A percentile compares a stretch with the other conserved stretches of the same genome.
Evolutionary conservation across 1,284 basidiomycete species (phyloP).

Genomic region (Cryptococcus sp.): DNA sequence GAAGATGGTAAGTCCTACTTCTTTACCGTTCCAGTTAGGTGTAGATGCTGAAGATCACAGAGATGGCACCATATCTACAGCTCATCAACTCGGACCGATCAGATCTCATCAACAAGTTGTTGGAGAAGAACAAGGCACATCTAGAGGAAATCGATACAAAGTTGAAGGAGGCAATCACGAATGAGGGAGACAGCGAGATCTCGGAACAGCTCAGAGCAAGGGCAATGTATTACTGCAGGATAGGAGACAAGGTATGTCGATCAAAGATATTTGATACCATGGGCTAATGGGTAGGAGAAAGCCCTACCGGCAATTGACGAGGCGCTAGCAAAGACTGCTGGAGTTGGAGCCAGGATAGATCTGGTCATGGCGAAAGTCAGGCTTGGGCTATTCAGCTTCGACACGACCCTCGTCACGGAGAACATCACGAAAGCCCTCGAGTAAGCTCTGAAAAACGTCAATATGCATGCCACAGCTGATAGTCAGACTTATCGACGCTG

Average conservation of each 20-base stretch:
- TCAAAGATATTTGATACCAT: not conserved
- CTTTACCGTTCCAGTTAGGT: not conserved
- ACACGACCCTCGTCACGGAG: constrained; percentile 67
- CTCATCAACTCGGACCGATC: constrained; percentile 52
- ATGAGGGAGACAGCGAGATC: constrained; percentile 90
- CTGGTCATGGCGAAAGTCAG: constrained; percentile 83
- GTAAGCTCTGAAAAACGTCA: constrained; percentile 54
- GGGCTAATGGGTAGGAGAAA: constrained; percentile 53
- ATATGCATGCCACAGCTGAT: not conserved
- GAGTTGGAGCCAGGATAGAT: constrained; percentile 89
- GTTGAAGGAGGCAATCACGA: constrained; percentile 81
- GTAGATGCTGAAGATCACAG: constrained; percentile 40
- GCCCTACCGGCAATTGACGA: constrained; percentile 75
- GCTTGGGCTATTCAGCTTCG: constrained; percentile 86
- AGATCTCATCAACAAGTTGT: constrained; percentile 62
- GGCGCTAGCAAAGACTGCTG: constrained; percentile 87
- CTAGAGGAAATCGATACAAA: constrained; percentile 73
- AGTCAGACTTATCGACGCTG: constrained; percentile 80
- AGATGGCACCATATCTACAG: constrained; percentile 75
- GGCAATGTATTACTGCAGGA: constrained; percentile 80
- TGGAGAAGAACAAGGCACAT: constrained; percentile 70
- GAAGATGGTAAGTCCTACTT: constrained; percentile 66
- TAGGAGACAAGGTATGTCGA: constrained; percentile 77
- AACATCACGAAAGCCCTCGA: constrained; percentile 78
- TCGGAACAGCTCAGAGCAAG: constrained; percentile 78